Conservation (phyloP, 108 stramenopile species). For the Conticribra guillardii region DNA sequence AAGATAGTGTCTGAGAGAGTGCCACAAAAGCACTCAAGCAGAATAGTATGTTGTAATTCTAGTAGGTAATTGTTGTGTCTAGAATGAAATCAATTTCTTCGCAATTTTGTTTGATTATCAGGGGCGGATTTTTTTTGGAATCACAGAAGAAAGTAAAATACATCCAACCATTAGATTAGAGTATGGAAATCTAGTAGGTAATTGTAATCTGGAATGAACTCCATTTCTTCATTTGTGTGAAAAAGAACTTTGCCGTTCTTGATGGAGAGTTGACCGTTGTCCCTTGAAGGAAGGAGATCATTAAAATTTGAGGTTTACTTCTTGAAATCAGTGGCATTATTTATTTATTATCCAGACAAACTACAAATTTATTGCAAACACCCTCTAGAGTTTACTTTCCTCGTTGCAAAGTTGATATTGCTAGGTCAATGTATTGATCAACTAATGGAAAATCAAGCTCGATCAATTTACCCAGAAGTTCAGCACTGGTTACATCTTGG, state of each 20-base stretch:
- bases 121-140: conserved; percentile 28
- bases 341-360: no score
- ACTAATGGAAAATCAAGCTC: conserved; percentile 48
- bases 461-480: conserved; percentile 73
- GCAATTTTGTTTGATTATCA: conserved; percentile 48
- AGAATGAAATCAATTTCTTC: conserved; percentile 22
- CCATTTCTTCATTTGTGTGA: no score
- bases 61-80: no score
- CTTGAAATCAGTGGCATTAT: no score
- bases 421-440: conserved; percentile 62
- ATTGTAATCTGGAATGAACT: no score
- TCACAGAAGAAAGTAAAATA: not conserved
- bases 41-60: no score
- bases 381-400: conserved; percentile 33
- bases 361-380: not conserved
- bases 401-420: conserved; percentile 40
- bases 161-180: not conserved
- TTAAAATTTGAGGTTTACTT: no score
- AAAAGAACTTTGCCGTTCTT: no score
- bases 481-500: conserved; percentile 61
- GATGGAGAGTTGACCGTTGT: no score
- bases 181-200: not conserved
- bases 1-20: not conserved
- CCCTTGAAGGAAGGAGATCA: no score
- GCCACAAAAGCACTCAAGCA: no score